Evolutionary conservation across 192 early-diverging fungal genomes (phyloP).

Genomic region (Helicostylum pulchrum): DNA sequence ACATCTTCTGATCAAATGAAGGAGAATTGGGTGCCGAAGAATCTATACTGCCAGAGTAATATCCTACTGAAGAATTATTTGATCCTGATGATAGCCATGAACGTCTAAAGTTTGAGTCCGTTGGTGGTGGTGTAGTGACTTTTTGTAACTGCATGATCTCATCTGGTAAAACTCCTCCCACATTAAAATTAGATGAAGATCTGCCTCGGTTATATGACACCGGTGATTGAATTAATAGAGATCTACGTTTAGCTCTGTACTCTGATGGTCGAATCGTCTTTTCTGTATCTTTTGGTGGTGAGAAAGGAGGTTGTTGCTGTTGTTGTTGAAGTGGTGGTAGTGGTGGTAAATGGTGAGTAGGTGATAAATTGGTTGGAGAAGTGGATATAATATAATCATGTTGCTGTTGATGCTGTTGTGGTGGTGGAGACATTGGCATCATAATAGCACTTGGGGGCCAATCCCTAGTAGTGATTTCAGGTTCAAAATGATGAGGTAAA

Average conservation of each 20-base stretch:
- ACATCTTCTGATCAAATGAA: not conserved
- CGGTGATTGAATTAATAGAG: slow-evolving; percentile 24
- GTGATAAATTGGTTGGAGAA: not conserved
- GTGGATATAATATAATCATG: not conserved
- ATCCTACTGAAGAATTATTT: not conserved
- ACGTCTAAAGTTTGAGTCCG: not conserved
- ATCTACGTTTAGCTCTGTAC: slow-evolving; percentile 35
- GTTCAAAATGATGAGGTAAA: not conserved
- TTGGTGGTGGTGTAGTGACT: not conserved
- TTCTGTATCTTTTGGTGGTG: slow-evolving; percentile 3
- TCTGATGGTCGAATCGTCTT: slow-evolving; percentile 29
- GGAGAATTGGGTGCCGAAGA: not conserved
- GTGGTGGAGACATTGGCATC: not conserved
- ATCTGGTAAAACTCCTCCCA: slow-evolving; percentile 21
- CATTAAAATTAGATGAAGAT: slow-evolving; percentile 1
- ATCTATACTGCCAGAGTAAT: not conserved
- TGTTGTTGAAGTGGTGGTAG: not conserved
- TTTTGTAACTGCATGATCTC: not conserved
- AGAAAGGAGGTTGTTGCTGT: too few relatives aligned
- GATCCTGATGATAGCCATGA: slow-evolving; percentile 15
- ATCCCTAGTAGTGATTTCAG: not conserved
- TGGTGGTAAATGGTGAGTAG: not conserved
- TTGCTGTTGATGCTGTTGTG: not conserved
- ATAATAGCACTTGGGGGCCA: not conserved
- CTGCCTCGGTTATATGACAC: not conserved